These are phyloP conservation scores for Malbranchea zuffiana DNA, from an alignment of 2,329 filamentous ascomycete genomes.

Conservation along the genomic window DNA sequence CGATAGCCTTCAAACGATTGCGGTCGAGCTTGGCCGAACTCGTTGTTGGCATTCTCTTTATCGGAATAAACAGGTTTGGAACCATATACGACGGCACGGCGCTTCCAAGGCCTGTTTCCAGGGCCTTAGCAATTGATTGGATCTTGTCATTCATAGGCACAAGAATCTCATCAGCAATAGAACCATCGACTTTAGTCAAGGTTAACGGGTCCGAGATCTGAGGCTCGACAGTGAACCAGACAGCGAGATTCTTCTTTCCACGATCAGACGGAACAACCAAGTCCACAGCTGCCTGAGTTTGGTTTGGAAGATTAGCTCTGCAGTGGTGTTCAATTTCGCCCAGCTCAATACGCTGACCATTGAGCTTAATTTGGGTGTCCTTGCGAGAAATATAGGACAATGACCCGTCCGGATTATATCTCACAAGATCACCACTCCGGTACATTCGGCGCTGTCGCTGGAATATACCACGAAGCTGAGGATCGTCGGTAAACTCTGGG, in stretches of 20 bases:
- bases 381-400: constrained; percentile 20
- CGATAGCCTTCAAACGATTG: constrained; percentile 21
- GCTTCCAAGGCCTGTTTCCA: constrained; percentile 9
- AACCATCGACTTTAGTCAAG: constrained; percentile 10
- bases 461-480: constrained; percentile 10
- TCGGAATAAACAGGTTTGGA: constrained; percentile 27
- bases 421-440: constrained; percentile 20
- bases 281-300: constrained; percentile 13
- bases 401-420: constrained; percentile 17
- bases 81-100: constrained; percentile 29
- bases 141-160: constrained; percentile 12
- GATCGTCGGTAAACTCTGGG: constrained; percentile 23
- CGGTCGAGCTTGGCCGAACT: constrained; percentile 31
- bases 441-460: constrained; percentile 17
- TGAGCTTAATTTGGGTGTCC: constrained; percentile 55
- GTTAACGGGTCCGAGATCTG: not conserved
- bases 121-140: constrained; percentile 11
- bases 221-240: constrained; percentile 10
- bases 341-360: constrained; percentile 24
- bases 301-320: constrained; percentile 10
- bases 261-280: constrained; percentile 12
- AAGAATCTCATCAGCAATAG: constrained; percentile 11
- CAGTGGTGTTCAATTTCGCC: constrained; percentile 22
- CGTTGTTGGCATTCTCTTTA: constrained; percentile 29
- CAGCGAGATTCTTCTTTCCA: constrained; percentile 12